A percentile compares a stretch with the other conserved stretches of the same genome.
Conservation (phyloP, 495 filamentous ascomycete genomes). For the Neurospora sp. region DNA sequence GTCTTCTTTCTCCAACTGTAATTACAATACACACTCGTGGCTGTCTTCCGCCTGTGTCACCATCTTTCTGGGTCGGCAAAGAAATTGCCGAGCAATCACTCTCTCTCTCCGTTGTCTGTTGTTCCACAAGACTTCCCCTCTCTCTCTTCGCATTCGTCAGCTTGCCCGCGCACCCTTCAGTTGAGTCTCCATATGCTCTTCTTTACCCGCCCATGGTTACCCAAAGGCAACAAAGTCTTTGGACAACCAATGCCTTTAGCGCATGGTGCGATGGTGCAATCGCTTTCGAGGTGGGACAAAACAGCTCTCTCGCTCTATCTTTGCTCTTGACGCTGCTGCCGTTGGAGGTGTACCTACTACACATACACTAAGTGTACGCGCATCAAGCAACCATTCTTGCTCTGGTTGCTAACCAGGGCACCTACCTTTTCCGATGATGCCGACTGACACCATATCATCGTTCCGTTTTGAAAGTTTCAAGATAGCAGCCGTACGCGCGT, state of each 20-base stretch:
- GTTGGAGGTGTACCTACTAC: neutral
- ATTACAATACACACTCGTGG: neutral
- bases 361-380: neutral
- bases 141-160: neutral
- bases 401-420: neutral
- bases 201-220: neutral
- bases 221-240: neutral
- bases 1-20: neutral
- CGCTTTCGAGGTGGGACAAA: neutral
- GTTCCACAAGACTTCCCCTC: neutral
- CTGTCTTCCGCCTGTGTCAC: neutral
- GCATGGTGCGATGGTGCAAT: neutral
- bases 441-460: neutral
- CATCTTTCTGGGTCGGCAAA: neutral
- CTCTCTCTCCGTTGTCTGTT: neutral
- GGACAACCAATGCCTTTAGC: neutral
- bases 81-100: neutral
- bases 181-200: neutral
- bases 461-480: neutral
- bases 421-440: neutral
- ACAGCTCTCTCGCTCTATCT: neutral
- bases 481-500: neutral
- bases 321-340: neutral
- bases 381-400: neutral
- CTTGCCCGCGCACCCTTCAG: neutral